Percentiles rank a stretch among this genome's conserved stretches.
Conservation (phyloP, 1,139 yeast species). For the Taphrina populina region DNA sequence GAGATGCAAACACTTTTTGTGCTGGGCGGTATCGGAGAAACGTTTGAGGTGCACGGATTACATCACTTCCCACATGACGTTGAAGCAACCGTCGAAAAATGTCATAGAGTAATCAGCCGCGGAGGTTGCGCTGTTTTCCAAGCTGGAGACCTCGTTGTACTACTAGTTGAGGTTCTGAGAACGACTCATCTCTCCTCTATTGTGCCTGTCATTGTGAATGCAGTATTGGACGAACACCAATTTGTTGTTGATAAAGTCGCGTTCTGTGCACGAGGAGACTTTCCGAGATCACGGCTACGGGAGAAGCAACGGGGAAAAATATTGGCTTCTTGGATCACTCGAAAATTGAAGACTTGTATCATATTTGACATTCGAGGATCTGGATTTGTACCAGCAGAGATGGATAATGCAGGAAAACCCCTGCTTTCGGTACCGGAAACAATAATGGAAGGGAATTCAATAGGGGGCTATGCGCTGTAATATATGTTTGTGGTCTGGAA, state of each 20-base stretch:
- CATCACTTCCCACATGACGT: conserved; percentile 87
- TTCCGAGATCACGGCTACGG: conserved; percentile 70
- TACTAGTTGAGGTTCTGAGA: conserved; percentile 63
- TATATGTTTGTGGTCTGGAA: too few species aligned
- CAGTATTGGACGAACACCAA: conserved; percentile 77
- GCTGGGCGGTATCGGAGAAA: conserved; percentile 79
- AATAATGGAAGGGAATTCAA: background rate
- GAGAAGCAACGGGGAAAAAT: conserved; percentile 74
- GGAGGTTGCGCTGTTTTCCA: conserved; percentile 71
- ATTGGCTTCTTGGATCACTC: conserved; percentile 55
- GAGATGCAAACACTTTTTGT: conserved; percentile 81
- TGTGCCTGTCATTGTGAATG: conserved; percentile 79
- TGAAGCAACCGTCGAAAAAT: conserved; percentile 69
- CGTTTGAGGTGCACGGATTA: conserved; percentile 86
- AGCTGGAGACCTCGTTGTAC: conserved; percentile 77
- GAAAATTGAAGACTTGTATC: conserved; percentile 44
- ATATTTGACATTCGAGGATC: conserved; percentile 27
- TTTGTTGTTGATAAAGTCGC: conserved; percentile 82
- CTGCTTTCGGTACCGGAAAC: conserved; percentile 18
- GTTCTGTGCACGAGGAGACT: conserved; percentile 64
- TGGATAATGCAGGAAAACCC: background rate
- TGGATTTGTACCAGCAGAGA: conserved; percentile 2
- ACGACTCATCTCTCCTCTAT: conserved; percentile 60
- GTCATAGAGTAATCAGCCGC: conserved; percentile 59
- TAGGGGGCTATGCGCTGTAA: conserved; percentile 2